Base-by-base conservation (phyloP, 1,284 basidiomycete genomes). In the Irpex rosettiformis region DNA sequence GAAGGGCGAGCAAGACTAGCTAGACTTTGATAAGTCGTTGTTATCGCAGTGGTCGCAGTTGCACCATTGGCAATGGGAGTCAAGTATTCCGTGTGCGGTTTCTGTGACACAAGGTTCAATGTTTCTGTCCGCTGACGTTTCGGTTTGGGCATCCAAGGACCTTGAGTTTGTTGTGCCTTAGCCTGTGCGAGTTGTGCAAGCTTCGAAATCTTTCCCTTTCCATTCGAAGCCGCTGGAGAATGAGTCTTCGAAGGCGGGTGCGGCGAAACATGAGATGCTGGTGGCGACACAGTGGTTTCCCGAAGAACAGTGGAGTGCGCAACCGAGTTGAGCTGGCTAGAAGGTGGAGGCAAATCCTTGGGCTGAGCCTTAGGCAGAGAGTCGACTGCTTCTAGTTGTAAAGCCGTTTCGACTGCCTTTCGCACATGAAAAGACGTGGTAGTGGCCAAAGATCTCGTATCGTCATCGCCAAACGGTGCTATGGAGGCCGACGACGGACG, bases 41-140 rank as follows among this genome's bases (percentile, higher is more conserved):
- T 91, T 65, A 91, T 91, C 1, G 88, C 88, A 11, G 89, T 91
- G 0, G 88, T 91, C 11, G 84, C 88, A 13, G 86, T 85, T 1
- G 86, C 73, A 0, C 88, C 87, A 66, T 91, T 91, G 6, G 86
- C 86, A 45, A 87, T 86, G 0, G 88, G 89, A 11, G 81, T 86
- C 6, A 91, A 71, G 68, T 86, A 89, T 66, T 90, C 82, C 3
- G 89, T 91, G 45, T 66, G 68, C 8, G 70, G 65, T 16, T 67
- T 61, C 4, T 66, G 65, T 11, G 64, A 45, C 7, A 63, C 64
- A 3, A 68, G 54, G 2, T 60, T 60, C 1, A 64, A 54, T 10
- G 57, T 28, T 27, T 59, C 61, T 7, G 58, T 51, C 2, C 51
- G 29, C 3, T 61, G 27, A 21, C 58, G 56, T 51, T 65, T 61